Base-by-base conservation (phyloP, 768 basidiomycete genomes). In the Termitomyces sp. region DNA sequence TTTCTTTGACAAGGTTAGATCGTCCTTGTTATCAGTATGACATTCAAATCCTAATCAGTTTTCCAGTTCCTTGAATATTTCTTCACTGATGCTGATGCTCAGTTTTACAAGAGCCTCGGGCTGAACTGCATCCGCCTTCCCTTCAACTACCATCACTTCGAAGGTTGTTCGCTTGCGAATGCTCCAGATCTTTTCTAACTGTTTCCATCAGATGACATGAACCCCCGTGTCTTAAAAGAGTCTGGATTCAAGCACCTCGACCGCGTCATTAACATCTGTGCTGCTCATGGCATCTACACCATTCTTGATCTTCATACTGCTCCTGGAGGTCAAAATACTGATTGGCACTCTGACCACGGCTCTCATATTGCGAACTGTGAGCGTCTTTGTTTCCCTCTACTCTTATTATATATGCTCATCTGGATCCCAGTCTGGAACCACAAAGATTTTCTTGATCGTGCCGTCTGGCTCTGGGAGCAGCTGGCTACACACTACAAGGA, bases 171-270 rank as follows among this genome's bases (percentile, higher is more conserved):
- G 9, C 30, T 10, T 32, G 3, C 14, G 40, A 32, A 0, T 27
- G 3, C 7, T 27, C 6, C 10, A 28, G 2, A 11, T 50, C 34
- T 12, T 12, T 19, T 27, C 8, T 50, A 35, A 44, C 3, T 30
- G 6, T n/a, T 25, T 12, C 21, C 11, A 42, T n/a, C 48, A 76
- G 76, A 92, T 67, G 89, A 91, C 68, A 77, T 85, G 78, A 89
- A 89, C 65, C 89, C 91, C 19, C 79, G 87, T 23, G 84, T 89
- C 0, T 80, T 91, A 61, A 91, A 88, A 65, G 70, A 81, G 56
- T 76, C 79, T 8, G 88, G 90, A 27, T 89, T 91, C 74, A 86
- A 85, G 67, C 88, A 91, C 70, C 85, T 93, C 50, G 91, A 93
- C 60, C 79, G 89, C n/a, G 86, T 89, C 42, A 84, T 94, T 61